Base-by-base conservation (phyloP, 163 green algal genomes). In the Volvox carteri region DNA sequence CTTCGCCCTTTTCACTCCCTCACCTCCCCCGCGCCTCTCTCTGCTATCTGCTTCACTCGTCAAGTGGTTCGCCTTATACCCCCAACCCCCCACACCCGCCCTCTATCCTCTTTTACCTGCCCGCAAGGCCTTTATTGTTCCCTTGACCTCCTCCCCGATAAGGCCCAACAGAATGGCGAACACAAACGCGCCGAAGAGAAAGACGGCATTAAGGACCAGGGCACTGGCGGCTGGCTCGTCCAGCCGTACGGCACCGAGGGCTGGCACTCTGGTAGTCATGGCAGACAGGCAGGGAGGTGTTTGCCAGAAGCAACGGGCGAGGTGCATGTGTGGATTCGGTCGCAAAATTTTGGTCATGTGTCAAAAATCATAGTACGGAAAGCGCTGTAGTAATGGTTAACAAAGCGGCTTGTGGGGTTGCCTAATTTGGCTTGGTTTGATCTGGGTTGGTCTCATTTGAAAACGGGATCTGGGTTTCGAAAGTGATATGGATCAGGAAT, bases 101-200 rank as follows among this genome's bases (percentile, higher is more conserved):
- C 28, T n/a, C 35, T 4, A 1, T 33, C 23, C 60, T 19, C n/a
- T 60, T 44, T 65, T 44, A 88, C 83, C 83, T 16, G 83, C 68
- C 5, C 83, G 23, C 28, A 88, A 39, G 50, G 70, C 70, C 39
- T 88, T 88, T 46, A 88, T 39, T 0, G 83, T 88, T 2, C 35
- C 83, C 68, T 88, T 88, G 48, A 88, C 83, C 35, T 88, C 83
- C 48, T 88, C 83, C 6, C 83, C 39, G 23, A 88, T 88, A 0
- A 88, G 83, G 2, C 83, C 83, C 83, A 88, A 25, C 68, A 88
- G 68, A 67, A 88, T 88, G 48, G 83, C 83, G 48, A 88, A 88
- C 5, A 33, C 83, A 28, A 88, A 88, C 3, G 68, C 81, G 83
- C 83, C 83, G 68, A 88, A 88, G 33, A 88, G 68, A 37, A 88